Evolutionary conservation across 2,329 filamentous ascomycete genomes (phyloP).

Genomic region (Neocatenulostroma microsporum): DNA sequence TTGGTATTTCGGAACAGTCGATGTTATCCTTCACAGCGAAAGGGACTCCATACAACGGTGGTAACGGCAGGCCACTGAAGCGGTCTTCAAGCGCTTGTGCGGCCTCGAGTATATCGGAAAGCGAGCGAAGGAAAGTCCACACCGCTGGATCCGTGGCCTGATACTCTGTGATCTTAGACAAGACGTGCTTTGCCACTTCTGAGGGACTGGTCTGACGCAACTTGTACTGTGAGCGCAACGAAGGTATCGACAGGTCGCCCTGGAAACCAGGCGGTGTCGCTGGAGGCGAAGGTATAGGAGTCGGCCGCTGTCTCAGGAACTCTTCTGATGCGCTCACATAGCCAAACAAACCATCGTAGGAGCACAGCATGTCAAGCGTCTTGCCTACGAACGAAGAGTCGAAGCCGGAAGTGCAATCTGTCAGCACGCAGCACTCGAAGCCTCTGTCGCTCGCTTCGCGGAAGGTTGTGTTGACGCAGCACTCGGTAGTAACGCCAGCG

Average conservation of each 20-base stretch:
- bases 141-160: conserved; percentile 41
- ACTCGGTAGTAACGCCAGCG: conserved; percentile 52
- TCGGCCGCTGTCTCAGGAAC: conserved; percentile 31
- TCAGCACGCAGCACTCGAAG: conserved; percentile 50
- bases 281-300: conserved; percentile 28
- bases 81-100: conserved; percentile 35
- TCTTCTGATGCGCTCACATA: conserved; percentile 39
- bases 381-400: conserved; percentile 40
- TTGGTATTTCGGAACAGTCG: conserved; percentile 44
- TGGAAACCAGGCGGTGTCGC: conserved; percentile 34
- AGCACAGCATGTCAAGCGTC: conserved; percentile 45
- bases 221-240: conserved; percentile 39
- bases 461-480: conserved; percentile 50
- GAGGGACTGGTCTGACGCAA: conserved; percentile 37
- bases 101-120: conserved; percentile 34
- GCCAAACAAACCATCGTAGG: conserved; percentile 47
- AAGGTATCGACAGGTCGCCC: conserved; percentile 37
- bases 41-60: conserved; percentile 49
- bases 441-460: conserved; percentile 54
- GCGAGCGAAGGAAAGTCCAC: conserved; percentile 42
- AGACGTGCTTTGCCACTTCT: conserved; percentile 38
- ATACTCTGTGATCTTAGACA: conserved; percentile 44
- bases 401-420: conserved; percentile 45
- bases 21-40: conserved; percentile 53
- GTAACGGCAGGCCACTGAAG: conserved; percentile 36